A percentile compares a stretch with the other conserved stretches of the same genome.
Conservation (phyloP, 352 stramenopile genomes). For the Globisporangium spinosum region DNA sequence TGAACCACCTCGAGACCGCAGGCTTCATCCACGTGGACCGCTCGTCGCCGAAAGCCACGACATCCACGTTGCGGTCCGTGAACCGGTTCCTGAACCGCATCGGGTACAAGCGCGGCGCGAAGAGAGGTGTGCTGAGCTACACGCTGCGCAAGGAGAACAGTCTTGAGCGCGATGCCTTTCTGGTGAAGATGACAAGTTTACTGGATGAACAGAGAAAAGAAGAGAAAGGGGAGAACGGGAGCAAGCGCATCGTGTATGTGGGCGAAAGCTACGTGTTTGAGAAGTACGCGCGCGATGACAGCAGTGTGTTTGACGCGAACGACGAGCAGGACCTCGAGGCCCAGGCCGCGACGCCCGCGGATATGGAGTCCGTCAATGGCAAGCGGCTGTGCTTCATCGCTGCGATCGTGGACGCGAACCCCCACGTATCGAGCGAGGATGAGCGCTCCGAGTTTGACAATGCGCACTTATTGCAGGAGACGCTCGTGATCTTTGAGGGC, state of each 20-base stretch:
- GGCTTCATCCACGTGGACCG: conserved; percentile 7
- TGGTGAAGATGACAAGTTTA: conserved; percentile 9
- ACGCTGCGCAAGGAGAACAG: conserved; percentile 2
- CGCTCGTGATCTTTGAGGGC: conserved; percentile 14
- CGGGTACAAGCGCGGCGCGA: conserved; percentile 4
- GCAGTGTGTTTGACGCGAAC: conserved; percentile 10
- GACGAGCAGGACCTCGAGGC: conserved; percentile 12
- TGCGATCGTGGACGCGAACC: conserved; percentile 9
- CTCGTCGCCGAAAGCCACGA: neutral
- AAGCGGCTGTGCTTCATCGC: conserved; percentile 9
- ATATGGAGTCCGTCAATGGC: neutral
- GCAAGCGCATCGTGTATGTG: conserved; percentile 10
- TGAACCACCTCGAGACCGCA: neutral
- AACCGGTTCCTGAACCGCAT: neutral
- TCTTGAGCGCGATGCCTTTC: neutral
- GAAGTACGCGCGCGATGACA: conserved; percentile 7
- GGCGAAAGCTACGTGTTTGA: conserved; percentile 12
- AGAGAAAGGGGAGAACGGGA: neutral
- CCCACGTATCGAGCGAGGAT: neutral
- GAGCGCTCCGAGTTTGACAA: neutral
- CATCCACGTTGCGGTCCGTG: conserved; percentile 7
- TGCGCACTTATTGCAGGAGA: conserved; percentile 12
- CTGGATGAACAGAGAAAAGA: neutral
- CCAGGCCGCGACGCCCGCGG: neutral
- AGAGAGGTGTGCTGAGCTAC: neutral